Evolutionary conservation across 1,139 yeast species (phyloP).

Genomic region (Geotrichum bryndzae): DNA sequence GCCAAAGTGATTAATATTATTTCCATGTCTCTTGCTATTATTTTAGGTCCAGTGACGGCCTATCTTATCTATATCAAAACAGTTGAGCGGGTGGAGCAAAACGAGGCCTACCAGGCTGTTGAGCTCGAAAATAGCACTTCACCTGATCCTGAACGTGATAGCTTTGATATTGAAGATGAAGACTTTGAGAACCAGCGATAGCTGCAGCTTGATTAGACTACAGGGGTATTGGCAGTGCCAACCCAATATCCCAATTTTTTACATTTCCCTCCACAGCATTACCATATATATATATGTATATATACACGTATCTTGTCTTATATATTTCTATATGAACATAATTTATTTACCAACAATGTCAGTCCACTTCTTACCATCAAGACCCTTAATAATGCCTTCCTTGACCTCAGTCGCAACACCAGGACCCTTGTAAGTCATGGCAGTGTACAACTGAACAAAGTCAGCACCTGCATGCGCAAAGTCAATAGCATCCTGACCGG

Average conservation of each 20-base stretch:
- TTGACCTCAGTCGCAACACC: slow-evolving; percentile 75
- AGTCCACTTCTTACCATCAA: slow-evolving; percentile 76
- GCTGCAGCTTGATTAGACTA: neutral
- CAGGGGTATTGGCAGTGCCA: neutral
- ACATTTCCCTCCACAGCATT: neutral
- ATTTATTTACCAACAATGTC: slow-evolving; percentile 33
- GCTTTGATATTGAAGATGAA: slow-evolving; percentile 7
- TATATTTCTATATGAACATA: neutral
- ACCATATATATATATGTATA: neutral
- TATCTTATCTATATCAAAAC: slow-evolving; percentile 53
- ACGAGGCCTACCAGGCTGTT: slow-evolving; percentile 5
- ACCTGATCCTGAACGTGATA: slow-evolving; percentile 5
- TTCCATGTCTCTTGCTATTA: slow-evolving; percentile 54
- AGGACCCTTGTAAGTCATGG: slow-evolving; percentile 91
- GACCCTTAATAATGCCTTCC: slow-evolving; percentile 62
- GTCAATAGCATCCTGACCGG: slow-evolving; percentile 82
- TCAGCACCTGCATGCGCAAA: slow-evolving; percentile 93
- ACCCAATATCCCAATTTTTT: neutral
- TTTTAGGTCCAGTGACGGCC: slow-evolving; percentile 58
- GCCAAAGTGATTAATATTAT: slow-evolving; percentile 56
- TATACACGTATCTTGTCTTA: neutral
- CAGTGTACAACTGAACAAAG: slow-evolving; percentile 77
- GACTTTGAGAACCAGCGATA: neutral
- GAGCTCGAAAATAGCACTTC: slow-evolving; percentile 1
- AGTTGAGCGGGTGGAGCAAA: slow-evolving; percentile 11